Evolutionary conservation across 192 early-diverging fungal species (phyloP), one percentile per base, ranked within the genome.

Genomic region (Coemansia sp.): DNA sequence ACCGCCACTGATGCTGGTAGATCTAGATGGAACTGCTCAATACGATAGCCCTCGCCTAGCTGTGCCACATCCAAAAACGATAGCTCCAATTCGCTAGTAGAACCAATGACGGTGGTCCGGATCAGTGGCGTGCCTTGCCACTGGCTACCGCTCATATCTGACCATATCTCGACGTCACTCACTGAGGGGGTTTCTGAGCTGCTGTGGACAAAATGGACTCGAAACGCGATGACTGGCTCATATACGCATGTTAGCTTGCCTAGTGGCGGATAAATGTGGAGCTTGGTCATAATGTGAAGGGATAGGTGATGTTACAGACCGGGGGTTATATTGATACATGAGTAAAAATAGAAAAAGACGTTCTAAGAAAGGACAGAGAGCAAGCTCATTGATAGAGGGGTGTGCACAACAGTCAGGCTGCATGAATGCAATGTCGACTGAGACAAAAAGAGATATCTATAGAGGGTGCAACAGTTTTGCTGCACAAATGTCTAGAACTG

Each of bases 201-300:
- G 8, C 35, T 47, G 28, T 52, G 17, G 11, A 69, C 69, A 72
- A 82, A 71, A 28, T 77, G 71, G 6, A 74, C 75, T 38, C 75
- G 75, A 38, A 82, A 77, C 2, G 39, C 7, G 19, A 82, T 68
- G 9, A 40, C 26, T 50, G 71, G 40, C 62, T 64, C 49, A 30
- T 57, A 62, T 28, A 82, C 72, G 38, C 57, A 39, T 13, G 80
- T 82, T 63, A 77, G 39, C 7, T 38, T 44, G 68, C 75, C 75
- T 30, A 82, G 66, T 11, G 75, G 80, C 21, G 75, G 75, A 43
- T 74, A 63, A n/a, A 82, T 66, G 49, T 71, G 62, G 9, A 66
- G 50, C 6, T 57, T 63, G 26, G 44, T n/a, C 57, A 70, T 68
- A 38, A 58, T 21, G 37, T 2, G 14, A 69, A 60, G 58, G 13